Evolutionary conservation across 176 grass and related monocot genomes (phyloP), one percentile per base, ranked within the genome.

Genomic region (Carex kokanica): DNA sequence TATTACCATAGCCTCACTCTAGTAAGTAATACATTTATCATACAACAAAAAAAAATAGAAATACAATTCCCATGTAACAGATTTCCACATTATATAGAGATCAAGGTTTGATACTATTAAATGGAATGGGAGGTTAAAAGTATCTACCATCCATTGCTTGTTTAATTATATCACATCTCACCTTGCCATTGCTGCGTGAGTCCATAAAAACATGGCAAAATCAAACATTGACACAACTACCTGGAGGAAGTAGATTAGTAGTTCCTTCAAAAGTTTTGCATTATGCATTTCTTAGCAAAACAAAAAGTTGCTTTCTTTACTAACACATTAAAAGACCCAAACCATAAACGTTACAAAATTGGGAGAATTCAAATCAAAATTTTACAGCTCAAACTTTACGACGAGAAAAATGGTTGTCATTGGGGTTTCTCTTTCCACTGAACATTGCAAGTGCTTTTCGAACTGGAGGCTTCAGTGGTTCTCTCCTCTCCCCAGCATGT

Each of bases 391-490:
- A 99, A 56, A 61, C 80, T 84, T 88, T 95, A 78, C 83, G 90
- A 16, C 93, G 91, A 85, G 91, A 91, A 59, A 95, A 99, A 85
- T 99, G 96, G 56, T 99, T 99, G 80, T 99, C 96, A 43, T 99
- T 95, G 8, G 96, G 96, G 83, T 99, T 99, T 85, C 88, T 90
- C 62, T 89, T 99, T 64, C 96, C 96, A 64, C 96, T 86, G 55
- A 95, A 99, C 87, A 99, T 84, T 0, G 96, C 74, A 15, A 93
- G 86, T 24, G 93, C 91, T 74, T 99, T 96, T 74, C 91, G 93
- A 60, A 96, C 91, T 2, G 97, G 97, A 84, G 97, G 97, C 90
- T 96, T 99, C 15, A 91, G 72, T 2, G 83, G 83, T 25, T 83
- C 85, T 86, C 92, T 99, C 83, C 81, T 93, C 20, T 96, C 97